phyloP scores from a whole-genome alignment of 768 basidiomycete species.

The Lactarius psammicola region DNA sequence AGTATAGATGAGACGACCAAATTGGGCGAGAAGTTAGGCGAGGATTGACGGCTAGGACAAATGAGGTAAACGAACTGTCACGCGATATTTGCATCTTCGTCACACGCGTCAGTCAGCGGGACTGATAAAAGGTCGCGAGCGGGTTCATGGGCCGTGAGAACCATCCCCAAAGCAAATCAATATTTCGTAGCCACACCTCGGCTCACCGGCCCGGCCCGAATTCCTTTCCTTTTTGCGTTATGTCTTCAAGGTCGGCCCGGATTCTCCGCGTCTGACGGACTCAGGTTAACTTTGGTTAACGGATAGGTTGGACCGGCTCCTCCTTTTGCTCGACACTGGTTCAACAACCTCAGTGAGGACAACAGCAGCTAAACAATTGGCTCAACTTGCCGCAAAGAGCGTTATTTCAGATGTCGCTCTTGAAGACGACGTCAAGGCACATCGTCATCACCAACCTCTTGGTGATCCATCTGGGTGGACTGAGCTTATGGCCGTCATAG shows the following conservation, averaged over 20 bases:
- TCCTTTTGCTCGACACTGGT: slow-evolving; percentile 92
- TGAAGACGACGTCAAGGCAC: slow-evolving; percentile 72
- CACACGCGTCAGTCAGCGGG: slow-evolving; percentile 25
- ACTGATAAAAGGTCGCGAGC: slow-evolving; percentile 31
- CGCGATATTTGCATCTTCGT: slow-evolving; percentile 28
- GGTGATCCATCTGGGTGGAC: slow-evolving; percentile 80
- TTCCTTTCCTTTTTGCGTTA: slow-evolving; percentile 51
- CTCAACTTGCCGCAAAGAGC: slow-evolving; percentile 84
- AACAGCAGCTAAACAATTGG: slow-evolving; percentile 96
- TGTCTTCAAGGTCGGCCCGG: slow-evolving; percentile 68
- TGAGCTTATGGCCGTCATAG: slow-evolving; percentile 87
- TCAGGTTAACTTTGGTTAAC: slow-evolving; percentile 8
- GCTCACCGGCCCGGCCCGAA: slow-evolving; percentile 50
- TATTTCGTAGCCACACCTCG: slow-evolving; percentile 40
- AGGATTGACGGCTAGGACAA: slow-evolving; percentile 28
- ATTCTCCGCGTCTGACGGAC: slow-evolving; percentile 24
- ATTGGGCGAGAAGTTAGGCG: slow-evolving; percentile 19
- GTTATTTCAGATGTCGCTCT: slow-evolving; percentile 80
- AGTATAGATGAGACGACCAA: slow-evolving; percentile 15
- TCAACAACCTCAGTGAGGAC: slow-evolving; percentile 85
- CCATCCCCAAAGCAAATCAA: slow-evolving; percentile 43
- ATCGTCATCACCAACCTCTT: slow-evolving; percentile 54
- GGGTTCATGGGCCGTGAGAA: slow-evolving; percentile 38
- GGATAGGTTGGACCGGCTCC: slow-evolving; percentile 90
- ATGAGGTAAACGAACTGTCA: slow-evolving; percentile 30